These are phyloP conservation scores for Ogataea chonburiensis DNA, from an alignment of 805 yeast species.

Conservation along the genomic window DNA sequence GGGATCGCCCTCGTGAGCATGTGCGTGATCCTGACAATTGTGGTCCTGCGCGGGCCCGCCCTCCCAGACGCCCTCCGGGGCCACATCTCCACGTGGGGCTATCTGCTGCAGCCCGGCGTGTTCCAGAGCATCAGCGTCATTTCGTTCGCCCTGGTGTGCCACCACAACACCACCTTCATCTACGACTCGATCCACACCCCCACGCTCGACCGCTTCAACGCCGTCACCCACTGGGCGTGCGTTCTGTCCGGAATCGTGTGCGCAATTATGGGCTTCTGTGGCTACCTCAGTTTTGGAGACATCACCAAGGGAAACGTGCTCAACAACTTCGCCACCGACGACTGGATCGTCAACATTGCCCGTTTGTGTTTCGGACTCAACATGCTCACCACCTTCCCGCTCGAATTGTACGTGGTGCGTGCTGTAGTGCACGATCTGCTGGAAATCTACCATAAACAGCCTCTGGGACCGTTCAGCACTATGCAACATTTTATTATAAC, in stretches of 20 bases:
- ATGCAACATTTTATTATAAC: conserved; percentile 64
- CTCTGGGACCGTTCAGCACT: conserved; percentile 28
- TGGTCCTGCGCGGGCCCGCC: conserved; percentile 71
- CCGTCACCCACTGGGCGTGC: conserved; percentile 81
- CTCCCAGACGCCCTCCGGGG: conserved; percentile 50
- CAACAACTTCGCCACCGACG: conserved; percentile 80
- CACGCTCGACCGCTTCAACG: conserved; percentile 69
- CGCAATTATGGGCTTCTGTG: conserved; percentile 73
- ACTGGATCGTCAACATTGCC: conserved; percentile 77
- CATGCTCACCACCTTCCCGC: conserved; percentile 88
- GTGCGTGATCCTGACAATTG: conserved; percentile 73
- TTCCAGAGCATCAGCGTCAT: conserved; percentile 94
- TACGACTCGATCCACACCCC: conserved; percentile 80
- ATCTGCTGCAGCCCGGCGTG: conserved; percentile 59
- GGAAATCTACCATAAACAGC: conserved; percentile 26
- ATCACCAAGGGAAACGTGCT: conserved; percentile 83
- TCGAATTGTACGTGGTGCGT: conserved; percentile 86
- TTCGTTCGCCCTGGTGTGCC: conserved; percentile 93
- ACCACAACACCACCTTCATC: conserved; percentile 88
- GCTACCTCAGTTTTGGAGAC: conserved; percentile 71
- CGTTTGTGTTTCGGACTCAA: conserved; percentile 88
- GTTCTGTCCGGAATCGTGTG: conserved; percentile 78
- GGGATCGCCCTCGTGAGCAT: conserved; percentile 84
- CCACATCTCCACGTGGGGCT: conserved; percentile 39
- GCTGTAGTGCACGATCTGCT: conserved; percentile 76